Evolutionary conservation across 768 basidiomycete species (phyloP), one percentile per base, ranked within the genome.

Genomic region (Glaciozyma martinii): DNA sequence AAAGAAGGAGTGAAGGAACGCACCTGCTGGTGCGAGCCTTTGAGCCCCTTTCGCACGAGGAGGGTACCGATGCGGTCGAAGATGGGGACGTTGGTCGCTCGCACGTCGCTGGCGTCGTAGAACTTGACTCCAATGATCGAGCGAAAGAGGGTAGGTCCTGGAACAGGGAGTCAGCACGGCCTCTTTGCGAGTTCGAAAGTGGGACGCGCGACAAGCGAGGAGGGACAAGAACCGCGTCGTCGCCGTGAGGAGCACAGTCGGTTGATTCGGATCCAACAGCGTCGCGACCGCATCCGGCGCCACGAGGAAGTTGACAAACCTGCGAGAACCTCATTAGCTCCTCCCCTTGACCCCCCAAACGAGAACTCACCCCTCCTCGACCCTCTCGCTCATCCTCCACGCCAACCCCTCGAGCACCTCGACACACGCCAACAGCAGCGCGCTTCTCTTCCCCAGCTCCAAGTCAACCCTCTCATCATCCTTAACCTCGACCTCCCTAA

Each of bases 371-470:
- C 19, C 32, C 5, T 62, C 61, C 44, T 66, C 61, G 2, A 37
- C 33, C 23, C 42, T 30, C 50, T 44, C 44, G n/a, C 15, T 40
- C 13, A 21, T 46, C 53, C 65, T 49, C 68, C 68, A 70, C 1
- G 56, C 62, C 15, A 70, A 27, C 8, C 68, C 65, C 47, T 70
- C 68, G 23, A 70, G 47, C 5, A 66, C 52, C 18, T 47, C 60
- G 15, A 66, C 10, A 19, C 44, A 37, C 19, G 29, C 46, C 3
- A 37, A 52, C 19, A 70, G 5, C 15, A 70, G 49, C 30, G 27
- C 30, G 9, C 32, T 58, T 25, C 65, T 37, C 54, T 58, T 70
- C 3, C 13, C 57, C 25, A 10, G 2, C 42, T 66, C 68, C 27
- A 70, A 18, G 19, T 32, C 16, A n/a, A 61, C 42, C 8, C 62